Base-by-base conservation (phyloP, 2,329 filamentous ascomycete species). In the Trichoderma polysporum region DNA sequence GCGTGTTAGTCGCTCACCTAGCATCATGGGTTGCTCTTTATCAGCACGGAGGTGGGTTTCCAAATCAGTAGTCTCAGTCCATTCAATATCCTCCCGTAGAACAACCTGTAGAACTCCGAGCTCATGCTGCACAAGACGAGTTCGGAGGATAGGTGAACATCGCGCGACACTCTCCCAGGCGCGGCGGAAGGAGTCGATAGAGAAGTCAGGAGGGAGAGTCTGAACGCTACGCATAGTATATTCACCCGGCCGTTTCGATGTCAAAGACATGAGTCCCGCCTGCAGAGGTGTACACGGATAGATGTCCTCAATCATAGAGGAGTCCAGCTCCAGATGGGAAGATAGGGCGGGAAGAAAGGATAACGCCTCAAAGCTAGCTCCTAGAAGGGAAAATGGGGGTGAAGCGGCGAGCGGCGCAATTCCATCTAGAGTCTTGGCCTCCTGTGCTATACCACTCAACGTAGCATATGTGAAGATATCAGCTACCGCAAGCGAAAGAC, bases 101-200 rank as follows among this genome's bases (percentile, higher is more conserved):
- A 84, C 79, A 0, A 82, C 79, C 68, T 84, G 83, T 57, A 82
- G 71, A 0, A 83, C 73, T 5, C 82, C 81, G 1, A 73, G 71
- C 0, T 77, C 72, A 3, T 80, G 74, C 22, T 84, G 81, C 0
- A 84, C 76, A 54, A 85, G 81, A 41, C 82, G 77, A 0, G 82
- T 82, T 3, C 83, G 77, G 12, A 84, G 73, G 37, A 84, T 82
- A 1, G 70, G 54, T 2, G 50, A 54, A 3, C 37, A 3, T 0
- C 49, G 31, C 10, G 65, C 39, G 0, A 68, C 63, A 2, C 61
- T 15, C 10, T 71, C 54, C 71, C 69, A 72, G 6, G 72, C 70
- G 0, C 13, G 6, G 1, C 53, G 33, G n/a, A 74, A 68, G 2
- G 13, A 9, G 1, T 61, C 29, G 0, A 71, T 13, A 3, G 65